Conservation (phyloP, 495 filamentous ascomycete genomes). For the Thermochaetoides thermophila region DNA sequence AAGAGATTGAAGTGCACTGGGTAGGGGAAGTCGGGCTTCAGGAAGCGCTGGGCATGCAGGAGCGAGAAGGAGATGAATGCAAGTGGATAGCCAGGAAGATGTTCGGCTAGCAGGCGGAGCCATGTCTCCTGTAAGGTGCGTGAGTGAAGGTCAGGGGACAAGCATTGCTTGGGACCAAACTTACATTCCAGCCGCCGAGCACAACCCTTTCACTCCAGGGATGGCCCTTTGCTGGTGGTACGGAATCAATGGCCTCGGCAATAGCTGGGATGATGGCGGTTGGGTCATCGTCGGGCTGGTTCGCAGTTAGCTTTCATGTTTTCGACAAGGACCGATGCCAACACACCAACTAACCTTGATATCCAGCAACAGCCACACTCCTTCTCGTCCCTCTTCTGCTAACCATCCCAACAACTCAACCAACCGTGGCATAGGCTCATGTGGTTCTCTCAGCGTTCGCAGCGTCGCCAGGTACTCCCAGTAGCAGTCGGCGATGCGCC, state of each 20-base stretch:
- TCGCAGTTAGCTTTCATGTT: too few relatives aligned
- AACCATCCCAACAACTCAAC: constrained; percentile 64
- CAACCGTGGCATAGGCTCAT: constrained; percentile 57
- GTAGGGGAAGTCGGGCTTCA: constrained; percentile 32
- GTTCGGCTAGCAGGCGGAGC: too few relatives aligned
- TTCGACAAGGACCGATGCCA: too few relatives aligned
- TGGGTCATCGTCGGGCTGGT: constrained; percentile 57
- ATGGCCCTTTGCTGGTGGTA: constrained; percentile 18
- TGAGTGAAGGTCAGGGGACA: too few relatives aligned
- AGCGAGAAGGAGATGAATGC: constrained; percentile 60
- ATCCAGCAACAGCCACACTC: constrained; percentile 74
- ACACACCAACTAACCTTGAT: too few relatives aligned
- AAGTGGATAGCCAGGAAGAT: constrained; percentile 43
- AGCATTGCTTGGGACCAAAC: too few relatives aligned
- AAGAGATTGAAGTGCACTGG: constrained; percentile 65
- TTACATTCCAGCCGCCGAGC: constrained; percentile 66
- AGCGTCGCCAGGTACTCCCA: constrained; percentile 57
- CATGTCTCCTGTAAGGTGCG: too few relatives aligned
- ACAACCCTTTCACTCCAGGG: constrained; percentile 60
- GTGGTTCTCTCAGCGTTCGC: constrained; percentile 50
- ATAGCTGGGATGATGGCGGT: constrained; percentile 52
- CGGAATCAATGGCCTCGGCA: constrained; percentile 42
- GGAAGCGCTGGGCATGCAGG: constrained; percentile 44
- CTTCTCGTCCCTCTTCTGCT: constrained; percentile 38
- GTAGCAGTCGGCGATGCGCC: constrained; percentile 58